A percentile compares a stretch with the other conserved stretches of the same genome.
phyloP scores from a whole-genome alignment of 176 grass and related monocot genomes.

The Carex kokanica region DNA sequence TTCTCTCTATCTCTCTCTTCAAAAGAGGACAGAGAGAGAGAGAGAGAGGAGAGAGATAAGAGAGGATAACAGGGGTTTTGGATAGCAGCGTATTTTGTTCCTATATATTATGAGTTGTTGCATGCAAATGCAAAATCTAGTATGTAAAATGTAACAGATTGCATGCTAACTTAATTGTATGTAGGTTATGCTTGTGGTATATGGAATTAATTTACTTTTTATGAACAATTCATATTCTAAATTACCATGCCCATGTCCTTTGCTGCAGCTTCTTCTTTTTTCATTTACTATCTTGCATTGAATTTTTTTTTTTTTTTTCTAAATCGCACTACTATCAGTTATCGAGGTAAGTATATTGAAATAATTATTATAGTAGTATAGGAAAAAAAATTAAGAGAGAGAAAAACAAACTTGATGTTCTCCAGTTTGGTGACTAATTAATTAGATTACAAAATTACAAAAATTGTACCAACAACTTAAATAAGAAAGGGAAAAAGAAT shows the following conservation, averaged over 20 bases:
- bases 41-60: too few species aligned
- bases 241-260: not conserved
- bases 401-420: not conserved
- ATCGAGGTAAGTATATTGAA: not conserved
- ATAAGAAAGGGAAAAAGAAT: slow-evolving; percentile 6
- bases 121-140: not conserved
- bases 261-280: not conserved
- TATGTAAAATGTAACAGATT: slow-evolving; percentile 8
- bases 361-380: not conserved
- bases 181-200: slow-evolving; percentile 1
- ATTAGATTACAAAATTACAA: slow-evolving; percentile 32
- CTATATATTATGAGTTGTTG: not conserved
- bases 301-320: not conserved
- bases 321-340: not conserved
- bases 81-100: too few species aligned
- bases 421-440: slow-evolving; percentile 2
- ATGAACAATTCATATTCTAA: slow-evolving; percentile 7
- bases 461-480: not conserved
- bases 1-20: too few species aligned
- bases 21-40: too few species aligned
- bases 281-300: not conserved
- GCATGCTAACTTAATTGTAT: not conserved
- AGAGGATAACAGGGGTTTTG: too few species aligned
- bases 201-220: not conserved
- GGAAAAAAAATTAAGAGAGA: not conserved